Base-by-base conservation (phyloP, 805 yeast species). In the Priceomyces fermenticarens region DNA sequence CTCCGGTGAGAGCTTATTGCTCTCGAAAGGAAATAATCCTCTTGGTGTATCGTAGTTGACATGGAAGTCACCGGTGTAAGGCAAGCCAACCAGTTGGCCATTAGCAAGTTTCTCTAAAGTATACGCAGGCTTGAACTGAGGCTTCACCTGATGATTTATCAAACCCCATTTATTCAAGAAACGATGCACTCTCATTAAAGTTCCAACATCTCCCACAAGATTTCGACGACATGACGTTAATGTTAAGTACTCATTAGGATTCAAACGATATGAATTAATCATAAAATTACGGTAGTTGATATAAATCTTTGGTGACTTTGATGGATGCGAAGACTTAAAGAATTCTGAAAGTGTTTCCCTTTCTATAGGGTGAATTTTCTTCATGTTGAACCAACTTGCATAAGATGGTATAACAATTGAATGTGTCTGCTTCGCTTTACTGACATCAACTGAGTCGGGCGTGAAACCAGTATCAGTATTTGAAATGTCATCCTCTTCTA, bases 101-200 rank as follows among this genome's bases (percentile, higher is more conserved):
- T 67, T 66, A 9, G 72, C 68, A 30, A 67, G 47, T 43, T 67
- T 68, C 42, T 81, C 86, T 12, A 83, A 72, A 2, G 73, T 70
- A 38, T 79, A 71, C 17, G 75, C 74, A 3, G 95, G 93, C 47
- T 82, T 77, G 40, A 81, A 71, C 47, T 80, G 85, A 1, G 90
- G 87, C 57, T 84, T 86, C 2, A 90, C 95, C 62, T 90, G 97
- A 60, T 90, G 90, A 62, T 90, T 90, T 39, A 90, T 87, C 38
- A 90, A 70, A 0, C 97, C 97, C 97, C 97, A 90, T 59, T 85
- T 85, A 51, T 81, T 87, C 43, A 90, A 67, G 57, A 90, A 89
- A 39, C 82, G 75, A 56, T 88, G 96, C 7, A 90, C 80, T 47
- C 96, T 78, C 73, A 89, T 77, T 45, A 90, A 76, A 0, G 96